Conservation (phyloP, 208 protist species). For the Wallacemonas sp. region DNA sequence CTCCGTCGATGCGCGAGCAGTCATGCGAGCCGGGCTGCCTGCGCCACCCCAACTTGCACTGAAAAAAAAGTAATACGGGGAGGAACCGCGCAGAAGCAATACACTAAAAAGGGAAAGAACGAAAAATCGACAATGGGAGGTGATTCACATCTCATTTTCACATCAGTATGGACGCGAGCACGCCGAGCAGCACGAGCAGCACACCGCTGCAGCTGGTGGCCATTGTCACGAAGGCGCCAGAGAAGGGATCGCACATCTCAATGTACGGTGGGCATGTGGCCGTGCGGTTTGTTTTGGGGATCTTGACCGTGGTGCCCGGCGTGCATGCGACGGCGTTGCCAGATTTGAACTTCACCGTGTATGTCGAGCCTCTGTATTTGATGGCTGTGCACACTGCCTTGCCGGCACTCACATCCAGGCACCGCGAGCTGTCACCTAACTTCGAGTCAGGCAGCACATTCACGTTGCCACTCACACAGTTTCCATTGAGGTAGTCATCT, state of each 20-base stretch:
- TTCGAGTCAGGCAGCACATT: slow-evolving; percentile 24
- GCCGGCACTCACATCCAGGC: not conserved
- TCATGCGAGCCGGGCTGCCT: too few species aligned
- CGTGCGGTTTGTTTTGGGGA: slow-evolving; percentile 20
- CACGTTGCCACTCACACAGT: slow-evolving; percentile 18
- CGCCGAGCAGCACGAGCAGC: not conserved
- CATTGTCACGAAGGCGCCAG: slow-evolving; percentile 9
- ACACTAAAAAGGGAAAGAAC: too few species aligned
- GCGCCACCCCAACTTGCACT: too few species aligned
- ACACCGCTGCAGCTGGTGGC: slow-evolving; percentile 7
- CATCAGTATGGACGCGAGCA: not conserved
- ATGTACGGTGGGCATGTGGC: slow-evolving; percentile 39
- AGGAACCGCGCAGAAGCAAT: too few species aligned
- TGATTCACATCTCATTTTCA: too few species aligned
- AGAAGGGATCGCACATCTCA: slow-evolving; percentile 33
- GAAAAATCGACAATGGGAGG: too few species aligned
- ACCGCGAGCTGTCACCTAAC: slow-evolving; percentile 16
- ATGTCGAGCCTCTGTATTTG: slow-evolving; percentile 15
- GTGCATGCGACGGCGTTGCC: slow-evolving; percentile 4
- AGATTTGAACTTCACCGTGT: slow-evolving; percentile 13
- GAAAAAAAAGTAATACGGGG: too few species aligned
- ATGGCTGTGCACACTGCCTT: slow-evolving; percentile 26
- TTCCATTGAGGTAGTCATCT: slow-evolving; percentile 11
- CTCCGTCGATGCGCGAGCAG: too few species aligned
- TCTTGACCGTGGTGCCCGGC: slow-evolving; percentile 3